These are phyloP conservation scores for Lepiota brunneoincarnata DNA, from an alignment of 768 basidiomycete species.

Conservation along the genomic window DNA sequence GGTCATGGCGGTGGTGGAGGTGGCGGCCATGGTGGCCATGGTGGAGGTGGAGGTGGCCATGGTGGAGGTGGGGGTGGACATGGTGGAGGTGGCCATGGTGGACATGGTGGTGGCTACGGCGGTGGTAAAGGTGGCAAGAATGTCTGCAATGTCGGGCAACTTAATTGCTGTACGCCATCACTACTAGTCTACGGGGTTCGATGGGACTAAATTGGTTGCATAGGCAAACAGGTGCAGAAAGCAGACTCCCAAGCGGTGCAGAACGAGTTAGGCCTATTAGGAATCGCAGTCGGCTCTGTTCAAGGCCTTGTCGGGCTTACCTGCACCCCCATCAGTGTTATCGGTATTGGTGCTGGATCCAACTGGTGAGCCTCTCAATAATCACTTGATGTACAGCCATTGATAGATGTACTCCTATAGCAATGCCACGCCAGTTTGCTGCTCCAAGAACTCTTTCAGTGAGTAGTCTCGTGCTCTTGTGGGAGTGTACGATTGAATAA, in stretches of 20 bases:
- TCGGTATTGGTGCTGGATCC: slow-evolving; percentile 15
- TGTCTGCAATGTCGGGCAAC: neutral
- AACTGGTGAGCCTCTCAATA: slow-evolving; percentile 10
- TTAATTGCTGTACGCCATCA: neutral
- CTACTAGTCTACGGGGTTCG: neutral
- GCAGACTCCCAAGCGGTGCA: neutral
- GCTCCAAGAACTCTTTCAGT: slow-evolving; percentile 20
- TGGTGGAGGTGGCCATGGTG: neutral
- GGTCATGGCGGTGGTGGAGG: no score
- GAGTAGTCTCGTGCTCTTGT: slow-evolving; percentile 2
- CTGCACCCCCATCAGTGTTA: slow-evolving; percentile 20
- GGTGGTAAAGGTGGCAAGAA: neutral
- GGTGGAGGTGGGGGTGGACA: neutral
- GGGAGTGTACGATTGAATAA: neutral
- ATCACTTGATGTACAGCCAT: neutral
- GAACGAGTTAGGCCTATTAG: neutral
- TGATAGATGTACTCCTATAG: slow-evolving; percentile 4
- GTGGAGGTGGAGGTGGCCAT: no score
- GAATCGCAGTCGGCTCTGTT: neutral
- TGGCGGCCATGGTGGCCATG: no score
- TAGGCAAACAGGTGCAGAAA: neutral
- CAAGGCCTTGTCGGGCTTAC: slow-evolving; percentile 13
- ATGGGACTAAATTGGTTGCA: neutral
- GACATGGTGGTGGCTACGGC: neutral
- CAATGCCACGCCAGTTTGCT: slow-evolving; percentile 18